Conservation (phyloP, 2,329 filamentous ascomycete genomes). For the Moelleriella libera region DNA sequence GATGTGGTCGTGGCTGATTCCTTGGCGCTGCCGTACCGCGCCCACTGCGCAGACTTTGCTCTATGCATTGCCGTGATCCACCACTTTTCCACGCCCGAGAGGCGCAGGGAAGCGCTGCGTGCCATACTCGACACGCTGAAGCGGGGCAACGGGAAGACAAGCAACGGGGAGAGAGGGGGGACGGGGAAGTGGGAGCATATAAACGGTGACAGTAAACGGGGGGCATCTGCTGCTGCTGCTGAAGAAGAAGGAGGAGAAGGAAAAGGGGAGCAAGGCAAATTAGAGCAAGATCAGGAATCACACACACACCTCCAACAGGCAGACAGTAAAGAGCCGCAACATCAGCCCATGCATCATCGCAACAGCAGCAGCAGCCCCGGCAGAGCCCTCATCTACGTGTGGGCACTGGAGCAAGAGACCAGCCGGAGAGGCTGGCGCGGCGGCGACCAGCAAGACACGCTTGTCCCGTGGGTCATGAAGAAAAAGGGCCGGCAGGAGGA, state of each 20-base stretch:
- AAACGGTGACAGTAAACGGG: too few relatives aligned
- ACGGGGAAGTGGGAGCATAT: too few relatives aligned
- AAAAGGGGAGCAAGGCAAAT: too few relatives aligned
- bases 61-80: conserved; percentile 92
- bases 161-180: too few relatives aligned
- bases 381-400: conserved; percentile 73
- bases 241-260: too few relatives aligned
- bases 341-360: too few relatives aligned
- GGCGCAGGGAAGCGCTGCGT: conserved; percentile 59
- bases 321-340: too few relatives aligned
- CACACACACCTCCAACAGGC: too few relatives aligned
- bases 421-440: conserved; percentile 85
- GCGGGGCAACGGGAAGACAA: too few relatives aligned
- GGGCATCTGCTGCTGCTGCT: too few relatives aligned
- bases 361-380: conserved; percentile 22
- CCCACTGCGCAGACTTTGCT: conserved; percentile 54
- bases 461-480: conserved; percentile 84
- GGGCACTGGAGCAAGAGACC: conserved; percentile 83
- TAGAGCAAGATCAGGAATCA: too few relatives aligned
- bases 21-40: conserved; percentile 66
- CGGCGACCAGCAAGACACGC: conserved; percentile 71
- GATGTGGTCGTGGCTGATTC: conserved; percentile 63
- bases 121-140: conserved; percentile 56
- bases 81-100: conserved; percentile 67
- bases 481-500: conserved; percentile 23